These are phyloP conservation scores for Clavaria fumosa DNA, from an alignment of 768 basidiomycete species.

Conservation along the genomic window DNA sequence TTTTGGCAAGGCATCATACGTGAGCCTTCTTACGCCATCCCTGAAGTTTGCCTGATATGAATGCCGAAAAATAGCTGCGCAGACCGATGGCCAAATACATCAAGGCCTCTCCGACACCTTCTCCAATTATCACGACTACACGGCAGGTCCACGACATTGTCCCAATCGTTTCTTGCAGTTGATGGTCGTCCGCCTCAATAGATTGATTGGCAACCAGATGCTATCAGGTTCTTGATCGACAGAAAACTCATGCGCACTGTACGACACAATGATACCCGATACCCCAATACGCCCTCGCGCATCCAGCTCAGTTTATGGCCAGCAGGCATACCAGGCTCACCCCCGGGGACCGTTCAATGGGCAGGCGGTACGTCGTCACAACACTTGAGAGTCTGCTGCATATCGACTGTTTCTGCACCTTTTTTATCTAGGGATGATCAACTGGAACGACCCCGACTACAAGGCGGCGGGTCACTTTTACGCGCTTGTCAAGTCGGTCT, in stretches of 20 bases:
- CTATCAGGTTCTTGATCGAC: conserved; percentile 54
- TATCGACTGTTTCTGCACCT: not conserved
- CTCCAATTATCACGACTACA: conserved; percentile 59
- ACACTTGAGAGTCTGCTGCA: not conserved
- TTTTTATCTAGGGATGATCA: conserved; percentile 37
- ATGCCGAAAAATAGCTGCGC: conserved; percentile 19
- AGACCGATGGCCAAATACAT: conserved; percentile 34
- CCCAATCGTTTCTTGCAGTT: not conserved
- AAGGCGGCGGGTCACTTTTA: conserved; percentile 61
- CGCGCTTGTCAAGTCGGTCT: conserved; percentile 42
- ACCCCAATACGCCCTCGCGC: conserved; percentile 66
- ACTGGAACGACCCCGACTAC: conserved; percentile 74
- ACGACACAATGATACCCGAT: conserved; percentile 42
- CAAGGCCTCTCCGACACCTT: conserved; percentile 46
- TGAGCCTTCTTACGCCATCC: conserved; percentile 20
- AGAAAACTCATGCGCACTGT: conserved; percentile 57
- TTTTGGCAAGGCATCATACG: conserved; percentile 66
- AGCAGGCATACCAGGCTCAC: conserved; percentile 47
- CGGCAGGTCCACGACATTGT: conserved; percentile 27
- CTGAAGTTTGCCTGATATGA: not conserved
- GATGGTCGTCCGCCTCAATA: no score
- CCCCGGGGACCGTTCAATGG: conserved; percentile 65
- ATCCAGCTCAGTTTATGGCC: conserved; percentile 78
- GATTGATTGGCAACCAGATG: conserved; percentile 70
- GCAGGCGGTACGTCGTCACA: conserved; percentile 36